A percentile compares a stretch with the other conserved stretches of the same genome.
phyloP scores from a whole-genome alignment of 768 basidiomycete genomes.

The Myochromella boudieri region DNA sequence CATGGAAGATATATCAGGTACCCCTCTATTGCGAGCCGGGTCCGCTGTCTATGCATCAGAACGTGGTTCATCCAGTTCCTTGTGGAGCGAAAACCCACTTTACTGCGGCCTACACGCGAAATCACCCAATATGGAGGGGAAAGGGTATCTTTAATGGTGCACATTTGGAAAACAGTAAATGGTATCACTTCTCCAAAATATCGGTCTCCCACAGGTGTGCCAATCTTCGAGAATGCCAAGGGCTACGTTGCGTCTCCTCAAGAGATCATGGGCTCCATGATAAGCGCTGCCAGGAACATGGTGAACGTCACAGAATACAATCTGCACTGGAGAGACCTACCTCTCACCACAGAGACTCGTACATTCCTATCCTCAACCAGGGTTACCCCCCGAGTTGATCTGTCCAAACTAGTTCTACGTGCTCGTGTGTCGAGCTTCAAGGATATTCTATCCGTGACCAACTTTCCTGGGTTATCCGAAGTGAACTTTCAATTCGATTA shows the following conservation, averaged over 20 bases:
- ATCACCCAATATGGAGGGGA: not conserved
- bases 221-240: not conserved
- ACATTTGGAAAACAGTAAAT: not conserved
- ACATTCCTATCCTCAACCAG: slow-evolving; percentile 28
- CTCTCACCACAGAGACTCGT: slow-evolving; percentile 26
- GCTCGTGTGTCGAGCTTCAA: slow-evolving; percentile 32
- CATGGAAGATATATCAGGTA: slow-evolving; percentile 17
- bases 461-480: slow-evolving; percentile 32
- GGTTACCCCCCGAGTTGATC: slow-evolving; percentile 25
- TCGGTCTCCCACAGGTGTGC: not conserved
- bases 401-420: slow-evolving; percentile 33
- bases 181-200: not conserved
- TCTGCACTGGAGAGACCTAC: slow-evolving; percentile 39
- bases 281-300: slow-evolving; percentile 33
- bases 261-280: slow-evolving; percentile 28
- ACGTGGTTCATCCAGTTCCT: slow-evolving; percentile 41
- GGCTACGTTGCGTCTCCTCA: slow-evolving; percentile 13
- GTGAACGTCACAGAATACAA: slow-evolving; percentile 29
- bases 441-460: slow-evolving; percentile 25
- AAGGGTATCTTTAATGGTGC: not conserved
- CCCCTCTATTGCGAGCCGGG: slow-evolving; percentile 30
- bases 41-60: slow-evolving; percentile 33
- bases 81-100: slow-evolving; percentile 20
- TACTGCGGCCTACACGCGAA: not conserved
- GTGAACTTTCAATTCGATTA: slow-evolving; percentile 36